Evolutionary conservation across 1,284 basidiomycete species (phyloP), one percentile per base, ranked within the genome.

Genomic region (Boletus chippewaensis): DNA sequence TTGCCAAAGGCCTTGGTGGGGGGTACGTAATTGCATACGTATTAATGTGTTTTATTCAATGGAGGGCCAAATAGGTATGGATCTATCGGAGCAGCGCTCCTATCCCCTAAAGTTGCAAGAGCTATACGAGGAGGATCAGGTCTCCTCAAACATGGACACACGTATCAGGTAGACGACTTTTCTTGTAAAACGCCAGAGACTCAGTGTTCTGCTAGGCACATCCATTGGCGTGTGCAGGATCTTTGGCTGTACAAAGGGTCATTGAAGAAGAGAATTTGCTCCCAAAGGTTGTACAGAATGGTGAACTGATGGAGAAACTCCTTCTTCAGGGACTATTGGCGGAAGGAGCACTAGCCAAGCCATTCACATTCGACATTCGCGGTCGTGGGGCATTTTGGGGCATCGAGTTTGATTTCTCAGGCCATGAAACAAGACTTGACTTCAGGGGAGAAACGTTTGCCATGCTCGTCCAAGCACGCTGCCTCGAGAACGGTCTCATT

Each of bases 1-100:
- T 92, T 40, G 91, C 90, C 1, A 93, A 94, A 66, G 89, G 89
- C 10, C 78, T 93, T 8, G 89, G 88, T 53, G 91, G 90, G 68
- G 91, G 88, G 84, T 86, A 61, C 60, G 78, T 63, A 16, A 40
- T 9, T 28, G 9, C 16, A 24, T 18, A 26, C 40, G 18, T 20
- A 24, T 24, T 12, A 9, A 11, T 24, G 4, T 12, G 9, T 26
- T 35, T 49, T 13, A 47, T 22, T 52, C 62, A 22, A 59, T 20
- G 16, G 22, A 31, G 31, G 28, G 13, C 28, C 12, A 15, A 47
- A 34, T 59, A 88, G 87, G 20, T 93, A 91, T 68, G 85, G 79
- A 7, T 75, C 88, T n/a, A 89, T 93, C 47, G 87, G 87, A 12
- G 90, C 87, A 0, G 74, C 90, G 4, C 76, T 93, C 40, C 76